Conservation (phyloP, 192 early-diverging fungal species). For the Podila horticola region DNA sequence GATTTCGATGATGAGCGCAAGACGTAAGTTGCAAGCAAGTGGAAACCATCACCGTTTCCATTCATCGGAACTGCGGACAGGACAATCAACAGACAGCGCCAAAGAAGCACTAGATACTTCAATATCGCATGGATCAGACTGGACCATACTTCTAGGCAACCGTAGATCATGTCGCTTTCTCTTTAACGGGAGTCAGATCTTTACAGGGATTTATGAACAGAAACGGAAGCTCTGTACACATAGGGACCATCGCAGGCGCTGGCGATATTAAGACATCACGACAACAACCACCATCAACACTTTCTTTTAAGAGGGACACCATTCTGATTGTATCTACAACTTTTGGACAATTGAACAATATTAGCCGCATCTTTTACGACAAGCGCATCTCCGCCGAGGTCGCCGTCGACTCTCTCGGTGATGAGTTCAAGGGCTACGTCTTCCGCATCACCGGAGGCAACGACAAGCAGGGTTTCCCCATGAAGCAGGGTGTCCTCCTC, state of each 20-base stretch:
- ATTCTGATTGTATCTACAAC: neutral
- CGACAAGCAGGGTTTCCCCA: conserved; percentile 99
- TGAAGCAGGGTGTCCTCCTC: conserved; percentile 98
- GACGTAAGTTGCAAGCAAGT: conserved; percentile 62
- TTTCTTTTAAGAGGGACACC: neutral
- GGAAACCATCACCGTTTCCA: neutral
- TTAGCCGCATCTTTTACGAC: conserved; percentile 96
- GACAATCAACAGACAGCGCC: neutral
- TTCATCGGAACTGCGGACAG: neutral
- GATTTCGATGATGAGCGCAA: conserved; percentile 98
- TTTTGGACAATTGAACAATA: conserved; percentile 1
- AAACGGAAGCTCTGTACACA: too few relatives aligned
- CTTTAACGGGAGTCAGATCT: too few relatives aligned
- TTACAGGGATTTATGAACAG: too few relatives aligned
- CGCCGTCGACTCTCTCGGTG: conserved; percentile 93
- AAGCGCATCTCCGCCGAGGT: conserved; percentile 98
- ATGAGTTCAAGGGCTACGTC: conserved; percentile 99
- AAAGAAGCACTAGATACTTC: too few relatives aligned
- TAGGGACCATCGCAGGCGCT: too few relatives aligned
- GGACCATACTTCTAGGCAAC: too few relatives aligned
- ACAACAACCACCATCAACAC: neutral
- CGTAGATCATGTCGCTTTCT: too few relatives aligned
- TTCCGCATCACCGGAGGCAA: conserved; percentile 99
- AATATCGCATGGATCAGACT: too few relatives aligned
- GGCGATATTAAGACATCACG: too few relatives aligned